These are phyloP conservation scores for Phaeosphaeria sp. DNA, from an alignment of 2,329 filamentous ascomycete genomes.

Conservation along the genomic window DNA sequence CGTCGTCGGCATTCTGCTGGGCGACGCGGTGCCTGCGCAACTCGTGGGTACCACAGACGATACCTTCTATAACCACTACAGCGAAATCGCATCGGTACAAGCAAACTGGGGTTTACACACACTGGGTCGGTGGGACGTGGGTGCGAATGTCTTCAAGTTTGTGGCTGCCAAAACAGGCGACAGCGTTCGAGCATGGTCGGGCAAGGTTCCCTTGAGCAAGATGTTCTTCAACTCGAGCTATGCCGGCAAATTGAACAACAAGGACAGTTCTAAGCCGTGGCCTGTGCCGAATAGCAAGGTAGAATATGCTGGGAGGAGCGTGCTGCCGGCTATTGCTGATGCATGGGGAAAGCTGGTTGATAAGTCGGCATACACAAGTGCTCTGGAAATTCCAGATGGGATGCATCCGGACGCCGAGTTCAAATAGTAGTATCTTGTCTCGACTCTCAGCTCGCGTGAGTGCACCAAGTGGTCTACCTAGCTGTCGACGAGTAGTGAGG, in stretches of 20 bases:
- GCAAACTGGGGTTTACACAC: conserved; percentile 55
- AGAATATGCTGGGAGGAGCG: conserved; percentile 34
- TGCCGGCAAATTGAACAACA: conserved; percentile 39
- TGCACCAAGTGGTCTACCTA: background rate
- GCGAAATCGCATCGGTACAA: conserved; percentile 52
- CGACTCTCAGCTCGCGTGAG: too few relatives aligned
- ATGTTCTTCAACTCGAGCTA: conserved; percentile 44
- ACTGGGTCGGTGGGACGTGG: conserved; percentile 55
- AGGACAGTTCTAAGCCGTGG: conserved; percentile 34
- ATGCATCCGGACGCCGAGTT: conserved; percentile 42
- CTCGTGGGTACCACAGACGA: conserved; percentile 72
- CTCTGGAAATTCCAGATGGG: conserved; percentile 43
- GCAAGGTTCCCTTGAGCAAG: conserved; percentile 30
- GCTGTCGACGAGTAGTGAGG: background rate
- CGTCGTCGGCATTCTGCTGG: conserved; percentile 74
- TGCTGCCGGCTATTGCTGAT: conserved; percentile 29
- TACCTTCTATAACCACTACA: conserved; percentile 62
- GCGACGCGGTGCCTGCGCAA: conserved; percentile 71
- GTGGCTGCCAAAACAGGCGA: conserved; percentile 39
- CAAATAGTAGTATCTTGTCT: conserved; percentile 13
- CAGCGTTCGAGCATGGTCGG: conserved; percentile 31
- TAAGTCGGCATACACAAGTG: conserved; percentile 36
- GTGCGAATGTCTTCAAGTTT: conserved; percentile 53
- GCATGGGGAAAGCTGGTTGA: conserved; percentile 31
- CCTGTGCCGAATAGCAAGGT: conserved; percentile 36